Conservation (phyloP, 2,329 filamentous ascomycete genomes). For the Microcera coccophila region DNA sequence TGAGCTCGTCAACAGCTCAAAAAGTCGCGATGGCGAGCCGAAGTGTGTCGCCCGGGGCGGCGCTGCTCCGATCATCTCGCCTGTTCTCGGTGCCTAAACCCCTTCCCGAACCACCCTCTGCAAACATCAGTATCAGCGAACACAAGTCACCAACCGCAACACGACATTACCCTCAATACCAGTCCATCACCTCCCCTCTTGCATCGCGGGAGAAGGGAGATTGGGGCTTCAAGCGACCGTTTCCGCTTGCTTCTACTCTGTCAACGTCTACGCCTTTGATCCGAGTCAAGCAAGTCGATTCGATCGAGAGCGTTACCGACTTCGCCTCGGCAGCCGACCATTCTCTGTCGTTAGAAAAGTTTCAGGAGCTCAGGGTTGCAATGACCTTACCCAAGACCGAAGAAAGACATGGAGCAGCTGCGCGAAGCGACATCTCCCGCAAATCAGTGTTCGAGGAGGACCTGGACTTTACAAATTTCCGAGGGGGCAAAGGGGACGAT, state of each 20-base stretch:
- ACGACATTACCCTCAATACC: conserved; percentile 71
- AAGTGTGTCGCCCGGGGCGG: conserved; percentile 56
- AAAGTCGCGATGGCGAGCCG: conserved; percentile 31
- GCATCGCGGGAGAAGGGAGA: conserved; percentile 74
- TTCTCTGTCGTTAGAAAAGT: conserved; percentile 76
- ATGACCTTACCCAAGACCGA: conserved; percentile 51
- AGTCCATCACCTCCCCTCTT: conserved; percentile 74
- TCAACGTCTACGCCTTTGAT: conserved; percentile 70
- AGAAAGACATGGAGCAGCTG: conserved; percentile 16
- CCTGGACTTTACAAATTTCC: conserved; percentile 49
- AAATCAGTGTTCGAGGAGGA: conserved; percentile 59
- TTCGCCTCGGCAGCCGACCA: conserved; percentile 82
- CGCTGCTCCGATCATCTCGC: conserved; percentile 78
- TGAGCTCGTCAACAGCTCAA: conserved; percentile 28
- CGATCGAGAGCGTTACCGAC: conserved; percentile 83
- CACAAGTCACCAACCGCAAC: conserved; percentile 51
- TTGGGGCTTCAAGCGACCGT: conserved; percentile 85
- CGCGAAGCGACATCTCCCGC: conserved; percentile 24
- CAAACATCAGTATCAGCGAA: conserved; percentile 33
- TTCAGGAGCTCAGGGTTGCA: conserved; percentile 74
- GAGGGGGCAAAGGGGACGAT: conserved; percentile 36
- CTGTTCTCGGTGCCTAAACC: conserved; percentile 83
- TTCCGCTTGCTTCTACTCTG: conserved; percentile 72
- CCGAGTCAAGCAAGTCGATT: conserved; percentile 74
- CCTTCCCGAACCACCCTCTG: conserved; percentile 60